These are phyloP conservation scores for Pleurotus giganteus DNA, from an alignment of 768 basidiomycete species.

Conservation along the genomic window DNA sequence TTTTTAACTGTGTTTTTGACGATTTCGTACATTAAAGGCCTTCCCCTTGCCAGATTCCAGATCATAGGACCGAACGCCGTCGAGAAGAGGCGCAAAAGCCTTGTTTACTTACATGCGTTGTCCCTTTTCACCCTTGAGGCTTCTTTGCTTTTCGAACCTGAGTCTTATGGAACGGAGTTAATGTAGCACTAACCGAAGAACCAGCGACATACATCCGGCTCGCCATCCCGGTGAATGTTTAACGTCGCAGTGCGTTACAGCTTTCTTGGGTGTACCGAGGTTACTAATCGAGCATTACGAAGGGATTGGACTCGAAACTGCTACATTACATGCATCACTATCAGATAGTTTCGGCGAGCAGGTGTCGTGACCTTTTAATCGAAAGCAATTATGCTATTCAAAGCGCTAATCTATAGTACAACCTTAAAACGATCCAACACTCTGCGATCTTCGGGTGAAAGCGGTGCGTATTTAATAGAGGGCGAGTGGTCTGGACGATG, in stretches of 20 bases:
- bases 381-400: neutral
- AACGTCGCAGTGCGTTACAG: no score
- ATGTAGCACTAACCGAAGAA: slow-evolving; percentile 10
- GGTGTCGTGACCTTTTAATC: neutral
- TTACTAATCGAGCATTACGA: no score
- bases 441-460: slow-evolving; percentile 57
- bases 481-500: slow-evolving; percentile 17
- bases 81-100: slow-evolving; percentile 16
- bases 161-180: slow-evolving; percentile 2
- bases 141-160: slow-evolving; percentile 21
- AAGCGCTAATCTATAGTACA: slow-evolving; percentile 31
- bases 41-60: neutral
- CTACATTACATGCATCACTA: no score
- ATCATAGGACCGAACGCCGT: slow-evolving; percentile 1
- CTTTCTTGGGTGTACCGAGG: no score
- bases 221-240: no score
- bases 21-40: neutral
- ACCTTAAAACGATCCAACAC: slow-evolving; percentile 57
- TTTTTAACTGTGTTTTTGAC: neutral
- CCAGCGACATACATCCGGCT: slow-evolving; percentile 19
- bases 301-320: no score
- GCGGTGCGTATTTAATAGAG: slow-evolving; percentile 31
- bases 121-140: slow-evolving; percentile 22
- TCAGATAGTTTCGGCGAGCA: no score
- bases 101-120: neutral